Base-by-base conservation (phyloP, 352 stramenopile species). In the Phytopythium ostracodes region DNA sequence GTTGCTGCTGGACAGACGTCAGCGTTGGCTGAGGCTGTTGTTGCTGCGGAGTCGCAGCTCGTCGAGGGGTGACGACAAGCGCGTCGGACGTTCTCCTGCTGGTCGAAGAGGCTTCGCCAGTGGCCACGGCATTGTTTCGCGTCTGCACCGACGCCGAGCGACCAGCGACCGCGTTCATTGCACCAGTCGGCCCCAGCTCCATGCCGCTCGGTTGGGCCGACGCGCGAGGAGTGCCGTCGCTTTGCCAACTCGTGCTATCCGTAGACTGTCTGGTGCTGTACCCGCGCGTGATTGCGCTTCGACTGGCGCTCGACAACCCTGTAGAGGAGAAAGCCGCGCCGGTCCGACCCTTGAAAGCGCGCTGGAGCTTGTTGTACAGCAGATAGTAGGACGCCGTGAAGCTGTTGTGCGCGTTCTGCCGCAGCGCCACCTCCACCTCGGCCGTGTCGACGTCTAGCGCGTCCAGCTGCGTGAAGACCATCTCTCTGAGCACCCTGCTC, bases 341-440 rank as follows among this genome's bases (percentile, higher is more conserved):
- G 29, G 25, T 22, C 0, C 69, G 65, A 52, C 75, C 71, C 43
- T 75, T 79, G 71, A 77, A 65, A 29, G 75, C 54, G 1, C 79
- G 75, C 35, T 79, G 60, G 0, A 87, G 58, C 51, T 89, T 89
- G 33, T 65, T 79, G 64, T 86, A 76, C 5, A 96, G 65, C 33
- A 96, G 72, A 36, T 77, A 94, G 56, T 94, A 96, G 2, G 84
- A 77, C 3, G 88, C 75, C 0, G 88, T 96, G 46, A 86, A 57
- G 3, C 61, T 67, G 62, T 96, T 94, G 71, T 92, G 84, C 11
- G 49, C 63, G 29, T 85, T 79, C 33, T 77, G 66, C 15, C 68
- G 46, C 46, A 96, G 35, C 4, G 71, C 73, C 27, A 68, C 58
- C 3, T 76, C 49, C 22, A 96, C 68, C 1, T 68, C 68, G 24